Evolutionary conservation across 2,329 filamentous ascomycete species (phyloP), one percentile per base, ranked within the genome.

Genomic region (Coleophoma eucalyptorum): DNA sequence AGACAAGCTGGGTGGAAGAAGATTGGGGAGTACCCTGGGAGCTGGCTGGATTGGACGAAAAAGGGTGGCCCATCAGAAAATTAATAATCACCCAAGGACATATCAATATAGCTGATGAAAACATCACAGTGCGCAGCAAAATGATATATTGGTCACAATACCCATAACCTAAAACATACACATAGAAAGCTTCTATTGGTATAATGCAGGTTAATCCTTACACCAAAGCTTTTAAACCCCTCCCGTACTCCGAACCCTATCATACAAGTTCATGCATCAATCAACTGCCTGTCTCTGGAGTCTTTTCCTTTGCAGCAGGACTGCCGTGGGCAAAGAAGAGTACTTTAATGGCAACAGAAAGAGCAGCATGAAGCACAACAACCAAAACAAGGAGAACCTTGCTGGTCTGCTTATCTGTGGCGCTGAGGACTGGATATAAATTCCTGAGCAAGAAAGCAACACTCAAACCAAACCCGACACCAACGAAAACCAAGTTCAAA

Each of bases 401-500:
- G 71, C 89, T 94, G 20, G 89, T 91, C 76, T 96, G 90, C 55
- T 86, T 84, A 69, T 97, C 94, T 33, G 92, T 97, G 43, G 93
- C 92, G 68, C 86, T 94, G 54, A 99, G 81, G 16, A 99, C 89
- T 1, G 94, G 94, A 70, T 90, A 95, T 58, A 96, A 69, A 69
- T 96, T 96, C 60, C 91, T 80, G 58, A 96, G 75, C 48, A 96
- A 71, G 73, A 96, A 96, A 51, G 84, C 80, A 13, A 90, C 87
- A n/a, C 87, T 91, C 63, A 92, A 72, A 40, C 80, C 89, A 67
- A 93, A 93, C 33, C 91, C 91, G 56, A 97, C 78, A 31, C 81
- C 91, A 15, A 97, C 92, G 68, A 99, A 96, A 16, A 90, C 82
- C 81, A 90, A 97, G 75, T 99, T 99, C 58, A 99, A 81, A 50